phyloP scores from a whole-genome alignment of 805 yeast species.

The Wickerhamomyces alni region DNA sequence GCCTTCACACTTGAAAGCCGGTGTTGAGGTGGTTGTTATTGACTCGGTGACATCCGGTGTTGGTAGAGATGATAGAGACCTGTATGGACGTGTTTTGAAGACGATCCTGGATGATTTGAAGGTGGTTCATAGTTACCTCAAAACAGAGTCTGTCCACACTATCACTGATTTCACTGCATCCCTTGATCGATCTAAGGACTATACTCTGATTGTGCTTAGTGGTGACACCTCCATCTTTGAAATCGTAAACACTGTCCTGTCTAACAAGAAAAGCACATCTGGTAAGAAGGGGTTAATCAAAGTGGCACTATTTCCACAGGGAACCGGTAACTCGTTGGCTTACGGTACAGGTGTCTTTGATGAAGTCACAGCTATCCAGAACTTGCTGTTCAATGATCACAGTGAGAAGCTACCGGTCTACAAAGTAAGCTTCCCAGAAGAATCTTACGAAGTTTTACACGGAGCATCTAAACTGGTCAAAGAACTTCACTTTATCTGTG shows the following conservation, averaged over 20 bases:
- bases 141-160: slow-evolving; percentile 34
- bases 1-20: slow-evolving; percentile 7
- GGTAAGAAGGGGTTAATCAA: slow-evolving; percentile 7
- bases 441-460: slow-evolving; percentile 3
- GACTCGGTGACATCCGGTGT: slow-evolving; percentile 33
- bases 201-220: slow-evolving; percentile 57
- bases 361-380: slow-evolving; percentile 29
- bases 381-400: slow-evolving; percentile 24
- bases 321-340: slow-evolving; percentile 83
- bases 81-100: slow-evolving; percentile 36
- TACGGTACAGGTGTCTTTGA: slow-evolving; percentile 44
- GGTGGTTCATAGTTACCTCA: slow-evolving; percentile 33
- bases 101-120: slow-evolving; percentile 40
- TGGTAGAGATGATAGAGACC: slow-evolving; percentile 29
- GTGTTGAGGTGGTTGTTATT: slow-evolving; percentile 15
- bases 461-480: slow-evolving; percentile 2
- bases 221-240: slow-evolving; percentile 88
- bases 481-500: slow-evolving; percentile 42
- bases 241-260: slow-evolving; percentile 46
- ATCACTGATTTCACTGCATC: slow-evolving; percentile 34
- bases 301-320: slow-evolving; percentile 53
- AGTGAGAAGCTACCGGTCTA: slow-evolving; percentile 27
- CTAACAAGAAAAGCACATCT: slow-evolving; percentile 14
- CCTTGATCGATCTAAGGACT: slow-evolving; percentile 17
- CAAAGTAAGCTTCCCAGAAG: slow-evolving; percentile 25